Evolutionary conservation across 148 eudicot species (phyloP).

Genomic region (Cornus controversa): DNA sequence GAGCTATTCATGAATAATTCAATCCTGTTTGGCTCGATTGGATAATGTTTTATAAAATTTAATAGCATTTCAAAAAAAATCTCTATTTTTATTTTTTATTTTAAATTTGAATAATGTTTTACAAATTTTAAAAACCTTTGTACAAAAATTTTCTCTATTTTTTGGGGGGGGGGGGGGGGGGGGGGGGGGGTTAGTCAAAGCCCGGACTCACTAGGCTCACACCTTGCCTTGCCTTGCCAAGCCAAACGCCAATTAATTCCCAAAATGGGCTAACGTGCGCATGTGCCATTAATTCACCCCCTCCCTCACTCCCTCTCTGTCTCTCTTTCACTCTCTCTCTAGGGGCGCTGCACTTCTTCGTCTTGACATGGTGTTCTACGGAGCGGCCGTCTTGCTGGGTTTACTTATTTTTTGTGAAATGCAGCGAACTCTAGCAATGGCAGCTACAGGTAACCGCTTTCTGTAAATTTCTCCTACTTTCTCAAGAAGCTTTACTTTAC

Average conservation of each 20-base stretch:
- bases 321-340: neutral
- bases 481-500: neutral
- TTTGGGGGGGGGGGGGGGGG: neutral
- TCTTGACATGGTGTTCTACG: neutral
- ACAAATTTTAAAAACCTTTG: too few relatives aligned
- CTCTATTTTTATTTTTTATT: too few relatives aligned
- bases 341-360: slow-evolving; percentile 3
- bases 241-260: too few relatives aligned
- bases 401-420: slow-evolving; percentile 20
- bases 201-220: neutral
- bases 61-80: too few relatives aligned
- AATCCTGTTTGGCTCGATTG: too few relatives aligned
- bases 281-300: neutral
- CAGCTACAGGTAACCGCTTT: slow-evolving; percentile 19
- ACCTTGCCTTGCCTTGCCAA: neutral
- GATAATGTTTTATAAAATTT: too few relatives aligned
- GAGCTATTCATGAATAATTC: too few relatives aligned
- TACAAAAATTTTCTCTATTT: too few relatives aligned
- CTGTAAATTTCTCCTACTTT: neutral
- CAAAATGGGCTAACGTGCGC: neutral
- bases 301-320: neutral
- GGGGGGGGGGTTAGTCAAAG: neutral
- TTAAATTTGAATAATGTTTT: too few relatives aligned
- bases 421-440: slow-evolving; percentile 16
- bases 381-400: slow-evolving; percentile 8